Percentiles rank a stretch among this genome's conserved stretches.
Conservation (phyloP, 1,284 basidiomycete species). For the Coniferiporia weirii region DNA sequence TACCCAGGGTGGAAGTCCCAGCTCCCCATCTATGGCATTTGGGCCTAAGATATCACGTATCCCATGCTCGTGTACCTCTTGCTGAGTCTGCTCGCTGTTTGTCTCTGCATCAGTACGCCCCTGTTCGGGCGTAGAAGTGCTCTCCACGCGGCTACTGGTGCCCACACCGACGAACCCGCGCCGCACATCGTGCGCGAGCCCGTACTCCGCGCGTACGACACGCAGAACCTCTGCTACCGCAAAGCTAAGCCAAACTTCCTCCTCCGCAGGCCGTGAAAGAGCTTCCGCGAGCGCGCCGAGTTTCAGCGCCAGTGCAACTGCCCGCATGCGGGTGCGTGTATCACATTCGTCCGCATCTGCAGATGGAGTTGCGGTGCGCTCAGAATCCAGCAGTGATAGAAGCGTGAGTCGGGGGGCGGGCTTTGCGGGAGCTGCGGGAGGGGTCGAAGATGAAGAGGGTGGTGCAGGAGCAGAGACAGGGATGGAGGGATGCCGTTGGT, state of each 20-base stretch:
- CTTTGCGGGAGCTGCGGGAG: neutral
- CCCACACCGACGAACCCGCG: neutral
- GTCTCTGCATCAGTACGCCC: neutral
- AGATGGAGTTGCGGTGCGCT: neutral
- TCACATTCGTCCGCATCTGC: neutral
- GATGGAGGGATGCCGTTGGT: neutral
- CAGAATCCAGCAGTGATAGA: neutral
- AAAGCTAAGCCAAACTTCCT: slow-evolving; percentile 38
- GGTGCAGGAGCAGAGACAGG: neutral
- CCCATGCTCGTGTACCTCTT: slow-evolving; percentile 16
- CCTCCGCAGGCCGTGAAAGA: slow-evolving; percentile 33
- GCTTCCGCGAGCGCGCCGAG: slow-evolving; percentile 53
- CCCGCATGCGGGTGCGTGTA: slow-evolving; percentile 30
- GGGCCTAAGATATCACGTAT: slow-evolving; percentile 21
- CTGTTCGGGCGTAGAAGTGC: neutral
- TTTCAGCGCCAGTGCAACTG: slow-evolving; percentile 58
- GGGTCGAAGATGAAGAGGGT: neutral
- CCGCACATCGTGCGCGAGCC: neutral
- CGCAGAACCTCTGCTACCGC: slow-evolving; percentile 58
- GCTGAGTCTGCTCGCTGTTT: slow-evolving; percentile 17
- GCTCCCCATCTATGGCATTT: slow-evolving; percentile 36
- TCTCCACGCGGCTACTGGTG: neutral
- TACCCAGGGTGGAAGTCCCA: slow-evolving; percentile 62
- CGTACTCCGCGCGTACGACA: slow-evolving; percentile 25
- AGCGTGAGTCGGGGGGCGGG: no score